Evolutionary conservation across 1,284 basidiomycete genomes (phyloP).

Genomic region (Moesziomyces antarcticus): DNA sequence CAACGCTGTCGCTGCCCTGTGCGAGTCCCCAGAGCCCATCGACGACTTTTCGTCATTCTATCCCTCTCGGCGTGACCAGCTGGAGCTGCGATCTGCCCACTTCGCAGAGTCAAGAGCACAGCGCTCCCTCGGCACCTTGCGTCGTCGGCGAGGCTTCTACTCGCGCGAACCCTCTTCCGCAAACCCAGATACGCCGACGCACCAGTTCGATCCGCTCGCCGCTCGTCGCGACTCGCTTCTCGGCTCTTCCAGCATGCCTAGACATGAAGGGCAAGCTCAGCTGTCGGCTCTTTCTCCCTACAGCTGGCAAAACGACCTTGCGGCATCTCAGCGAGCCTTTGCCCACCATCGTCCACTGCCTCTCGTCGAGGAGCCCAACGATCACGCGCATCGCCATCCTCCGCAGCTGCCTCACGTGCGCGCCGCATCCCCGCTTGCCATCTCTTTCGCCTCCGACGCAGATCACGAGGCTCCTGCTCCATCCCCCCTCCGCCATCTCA

Average conservation of each 20-base stretch:
- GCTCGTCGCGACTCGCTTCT: not conserved
- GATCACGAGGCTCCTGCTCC: not conserved
- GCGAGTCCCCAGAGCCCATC: conserved; percentile 19
- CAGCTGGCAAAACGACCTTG: too few relatives aligned
- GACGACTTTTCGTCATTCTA: not conserved
- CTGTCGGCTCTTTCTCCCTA: too few relatives aligned
- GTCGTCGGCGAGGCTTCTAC: conserved; percentile 33
- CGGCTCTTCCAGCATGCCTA: too few relatives aligned
- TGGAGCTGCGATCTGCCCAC: conserved; percentile 6
- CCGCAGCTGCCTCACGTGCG: conserved; percentile 37
- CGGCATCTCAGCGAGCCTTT: too few relatives aligned
- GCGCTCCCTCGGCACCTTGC: conserved; percentile 11
- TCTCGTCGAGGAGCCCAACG: not conserved
- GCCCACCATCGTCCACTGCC: too few relatives aligned
- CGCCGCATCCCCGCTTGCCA: conserved; percentile 27
- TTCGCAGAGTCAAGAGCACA: conserved; percentile 9
- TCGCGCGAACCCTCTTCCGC: conserved; percentile 12
- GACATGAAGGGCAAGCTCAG: too few relatives aligned
- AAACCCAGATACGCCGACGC: conserved; percentile 1
- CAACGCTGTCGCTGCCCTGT: not conserved
- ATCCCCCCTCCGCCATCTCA: too few relatives aligned
- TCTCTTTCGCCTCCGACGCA: conserved; percentile 18
- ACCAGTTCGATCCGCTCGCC: not conserved
- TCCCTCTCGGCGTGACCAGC: not conserved
- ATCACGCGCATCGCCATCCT: conserved; percentile 1